phyloP scores from a whole-genome alignment of 345 rosid genomes.

The Aurinia saxatilis region DNA sequence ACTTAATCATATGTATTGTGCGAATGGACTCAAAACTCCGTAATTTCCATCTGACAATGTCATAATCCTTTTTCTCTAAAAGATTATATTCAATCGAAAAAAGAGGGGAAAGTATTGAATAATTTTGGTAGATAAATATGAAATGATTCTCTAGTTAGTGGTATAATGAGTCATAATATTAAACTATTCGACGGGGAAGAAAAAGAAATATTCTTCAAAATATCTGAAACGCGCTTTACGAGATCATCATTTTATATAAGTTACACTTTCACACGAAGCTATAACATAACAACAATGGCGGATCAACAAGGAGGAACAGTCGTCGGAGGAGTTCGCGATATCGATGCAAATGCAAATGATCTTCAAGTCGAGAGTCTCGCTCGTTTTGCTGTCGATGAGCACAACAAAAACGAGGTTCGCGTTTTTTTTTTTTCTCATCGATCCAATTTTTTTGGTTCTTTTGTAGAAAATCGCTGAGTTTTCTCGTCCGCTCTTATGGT shows the following conservation, averaged over 20 bases:
- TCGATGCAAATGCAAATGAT: constrained; percentile 47
- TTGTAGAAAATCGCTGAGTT: background rate
- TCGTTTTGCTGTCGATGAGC: constrained; percentile 85
- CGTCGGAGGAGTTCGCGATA: constrained; percentile 47
- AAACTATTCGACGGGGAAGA: background rate
- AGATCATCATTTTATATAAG: background rate
- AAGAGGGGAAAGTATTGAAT: too few species aligned
- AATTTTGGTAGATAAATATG: background rate
- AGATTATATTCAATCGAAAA: too few species aligned
- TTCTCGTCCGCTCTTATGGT: background rate
- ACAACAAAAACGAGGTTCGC: constrained; percentile 68
- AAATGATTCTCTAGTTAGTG: constrained; percentile 9
- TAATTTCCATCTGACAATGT: too few species aligned
- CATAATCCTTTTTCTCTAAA: too few species aligned
- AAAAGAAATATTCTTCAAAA: constrained; percentile 12
- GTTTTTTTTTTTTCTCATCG: constrained; percentile 5
- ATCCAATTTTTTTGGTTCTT: background rate
- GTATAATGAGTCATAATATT: background rate
- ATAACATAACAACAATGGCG: constrained; percentile 11
- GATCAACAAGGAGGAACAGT: constrained; percentile 29
- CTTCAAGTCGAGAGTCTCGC: constrained; percentile 59
- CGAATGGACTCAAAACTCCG: too few species aligned
- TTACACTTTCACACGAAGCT: background rate
- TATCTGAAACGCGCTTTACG: constrained; percentile 12
- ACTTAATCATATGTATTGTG: too few species aligned